These are phyloP conservation scores for Penicillium goetzii DNA, from an alignment of 495 filamentous ascomycete species.

Conservation along the genomic window DNA sequence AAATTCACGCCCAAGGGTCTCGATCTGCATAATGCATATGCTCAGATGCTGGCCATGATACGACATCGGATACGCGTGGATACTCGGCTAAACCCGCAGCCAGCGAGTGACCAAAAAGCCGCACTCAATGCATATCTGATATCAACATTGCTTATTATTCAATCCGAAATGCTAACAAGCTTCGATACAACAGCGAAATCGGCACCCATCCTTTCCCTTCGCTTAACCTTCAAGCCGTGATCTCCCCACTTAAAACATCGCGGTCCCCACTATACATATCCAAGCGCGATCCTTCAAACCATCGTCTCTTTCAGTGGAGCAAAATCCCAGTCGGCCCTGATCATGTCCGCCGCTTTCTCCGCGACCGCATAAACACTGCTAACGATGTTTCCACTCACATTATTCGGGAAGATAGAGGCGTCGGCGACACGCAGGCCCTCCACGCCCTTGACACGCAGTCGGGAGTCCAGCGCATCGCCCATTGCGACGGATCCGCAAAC, in stretches of 20 bases:
- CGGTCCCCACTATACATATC: too few species aligned
- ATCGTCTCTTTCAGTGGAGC: conserved; percentile 6
- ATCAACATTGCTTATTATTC: not conserved
- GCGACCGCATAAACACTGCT: conserved; percentile 58
- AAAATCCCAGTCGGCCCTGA: conserved; percentile 45
- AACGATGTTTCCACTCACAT: conserved; percentile 52
- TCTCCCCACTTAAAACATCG: not conserved
- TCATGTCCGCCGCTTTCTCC: conserved; percentile 57
- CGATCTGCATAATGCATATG: not conserved
- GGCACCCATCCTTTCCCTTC: not conserved
- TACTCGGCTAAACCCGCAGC: not conserved
- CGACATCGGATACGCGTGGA: not conserved
- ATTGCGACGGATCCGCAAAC: conserved; percentile 58
- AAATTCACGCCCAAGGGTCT: not conserved
- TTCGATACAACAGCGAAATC: not conserved
- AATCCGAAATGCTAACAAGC: not conserved
- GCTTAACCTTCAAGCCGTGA: not conserved
- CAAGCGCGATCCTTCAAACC: not conserved
- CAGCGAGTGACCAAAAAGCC: not conserved
- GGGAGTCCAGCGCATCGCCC: conserved; percentile 56
- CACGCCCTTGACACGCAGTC: conserved; percentile 52
- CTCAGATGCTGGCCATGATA: not conserved
- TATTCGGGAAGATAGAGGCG: conserved; percentile 53
- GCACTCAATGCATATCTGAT: not conserved
- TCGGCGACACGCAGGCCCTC: conserved; percentile 57